Base-by-base conservation (phyloP, 768 basidiomycete species). In the Lanmaoa rubissima region DNA sequence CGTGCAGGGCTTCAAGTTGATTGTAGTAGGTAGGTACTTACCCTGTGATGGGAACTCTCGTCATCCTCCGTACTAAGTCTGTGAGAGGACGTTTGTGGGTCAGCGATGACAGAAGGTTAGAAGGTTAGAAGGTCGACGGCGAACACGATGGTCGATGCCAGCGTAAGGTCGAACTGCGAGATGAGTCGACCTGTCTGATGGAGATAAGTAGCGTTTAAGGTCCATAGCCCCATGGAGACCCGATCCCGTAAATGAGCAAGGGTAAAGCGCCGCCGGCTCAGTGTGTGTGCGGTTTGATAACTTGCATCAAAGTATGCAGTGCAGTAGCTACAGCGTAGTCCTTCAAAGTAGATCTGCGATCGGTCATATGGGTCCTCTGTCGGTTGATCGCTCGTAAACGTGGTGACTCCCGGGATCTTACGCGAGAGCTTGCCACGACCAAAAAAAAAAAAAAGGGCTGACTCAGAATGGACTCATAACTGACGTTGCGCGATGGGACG, bases 401-500 rank as follows among this genome's bases (percentile, higher is more conserved):
- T 21, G 24, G 35, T 9, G 38, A 35, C 8, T 59, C 36, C 48
- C 61, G 54, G 44, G 45, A 42, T 46, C 42, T 31, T 26, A 58
- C 19, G 43, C 44, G 16, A 41, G 1, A 14, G 19, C 51, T 31
- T 12, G 28, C 36, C 16, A 47, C n/a, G 36, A 17, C 24, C 13
- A 38, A 38, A 31, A 31, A 17, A 34, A 31, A 31, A 17, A 34
- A 21, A 24, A 2, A 2, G 21, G 9, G 44, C 42, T 39, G 50
- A 41, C 21, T 24, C 21, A 24, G 55, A 41, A 48, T 17, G 42
- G 58, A 19, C 41, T 17, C 13, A n/a, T 12, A 10, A 6, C 19
- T 47, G 40, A 54, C 48, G 61, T 61, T 59, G 53, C 56, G 57
- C 61, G 57, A 63, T 28, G 59, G 43, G 40, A 58, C 32, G 32